phyloP scores from a whole-genome alignment of 1,139 yeast species.

The Sugiyamaella novakii region DNA sequence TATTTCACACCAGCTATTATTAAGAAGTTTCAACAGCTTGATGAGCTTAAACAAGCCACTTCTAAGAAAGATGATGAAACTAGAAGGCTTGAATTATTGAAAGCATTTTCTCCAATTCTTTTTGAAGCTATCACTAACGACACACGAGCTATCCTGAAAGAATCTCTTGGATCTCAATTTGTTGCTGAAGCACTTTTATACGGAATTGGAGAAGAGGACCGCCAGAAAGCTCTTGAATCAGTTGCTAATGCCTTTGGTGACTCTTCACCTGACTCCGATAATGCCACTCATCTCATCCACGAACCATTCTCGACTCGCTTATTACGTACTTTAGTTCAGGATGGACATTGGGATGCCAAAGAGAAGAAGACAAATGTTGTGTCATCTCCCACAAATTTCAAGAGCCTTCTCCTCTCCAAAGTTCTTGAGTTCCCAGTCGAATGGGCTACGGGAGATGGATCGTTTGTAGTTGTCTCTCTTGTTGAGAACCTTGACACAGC shows the following conservation, averaged over 20 bases:
- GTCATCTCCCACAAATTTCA: constrained; percentile 60
- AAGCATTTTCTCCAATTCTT: constrained; percentile 66
- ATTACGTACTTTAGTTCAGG: constrained; percentile 74
- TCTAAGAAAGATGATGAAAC: constrained; percentile 83
- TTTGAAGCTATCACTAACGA: constrained; percentile 56
- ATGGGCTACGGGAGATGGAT: constrained; percentile 77
- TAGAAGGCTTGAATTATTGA: constrained; percentile 70
- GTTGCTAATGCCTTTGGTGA: constrained; percentile 45
- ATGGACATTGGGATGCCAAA: constrained; percentile 70
- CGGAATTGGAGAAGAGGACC: constrained; percentile 51
- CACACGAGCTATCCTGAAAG: constrained; percentile 56
- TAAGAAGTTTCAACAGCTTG: constrained; percentile 61
- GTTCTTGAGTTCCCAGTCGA: constrained; percentile 52
- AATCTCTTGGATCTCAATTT: constrained; percentile 82
- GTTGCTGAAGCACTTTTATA: constrained; percentile 71
- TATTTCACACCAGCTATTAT: constrained; percentile 75
- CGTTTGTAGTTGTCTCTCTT: constrained; percentile 70
- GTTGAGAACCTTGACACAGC: constrained; percentile 40
- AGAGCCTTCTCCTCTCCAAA: constrained; percentile 52
- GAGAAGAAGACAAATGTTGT: constrained; percentile 54
- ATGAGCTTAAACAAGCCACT: constrained; percentile 59
- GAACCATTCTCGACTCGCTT: constrained; percentile 78
- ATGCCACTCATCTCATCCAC: constrained; percentile 65
- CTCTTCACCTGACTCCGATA: constrained; percentile 60
- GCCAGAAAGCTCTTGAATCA: constrained; percentile 61